Evolutionary conservation across 2,329 filamentous ascomycete species (phyloP).

Genomic region (Alternaria novae-zelandiae): DNA sequence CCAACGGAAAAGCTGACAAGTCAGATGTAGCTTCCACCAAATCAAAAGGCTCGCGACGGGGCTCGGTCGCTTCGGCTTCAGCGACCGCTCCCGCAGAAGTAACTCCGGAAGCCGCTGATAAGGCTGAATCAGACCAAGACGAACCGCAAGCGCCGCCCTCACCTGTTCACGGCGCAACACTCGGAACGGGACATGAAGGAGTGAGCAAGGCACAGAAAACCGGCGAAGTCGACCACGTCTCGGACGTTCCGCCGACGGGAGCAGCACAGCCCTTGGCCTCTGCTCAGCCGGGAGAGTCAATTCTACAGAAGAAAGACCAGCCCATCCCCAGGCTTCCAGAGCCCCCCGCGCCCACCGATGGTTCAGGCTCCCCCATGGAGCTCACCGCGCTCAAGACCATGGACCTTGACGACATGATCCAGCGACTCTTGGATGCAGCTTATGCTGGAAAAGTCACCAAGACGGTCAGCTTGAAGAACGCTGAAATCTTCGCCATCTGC

Average conservation of each 20-base stretch:
- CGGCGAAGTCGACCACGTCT: slow-evolving; percentile 93
- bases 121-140: slow-evolving; percentile 39
- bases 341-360: slow-evolving; percentile 56
- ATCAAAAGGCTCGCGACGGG: slow-evolving; percentile 56
- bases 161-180: slow-evolving; percentile 77
- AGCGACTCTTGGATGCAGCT: slow-evolving; percentile 88
- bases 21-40: slow-evolving; percentile 77
- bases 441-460: slow-evolving; percentile 98
- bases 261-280: slow-evolving; percentile 59
- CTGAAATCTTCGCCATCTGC: slow-evolving; percentile 94
- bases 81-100: slow-evolving; percentile 50
- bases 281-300: slow-evolving; percentile 84
- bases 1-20: slow-evolving; percentile 66
- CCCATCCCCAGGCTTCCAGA: slow-evolving; percentile 68
- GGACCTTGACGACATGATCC: slow-evolving; percentile 97
- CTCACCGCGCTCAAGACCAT: slow-evolving; percentile 92
- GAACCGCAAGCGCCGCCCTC: slow-evolving; percentile 72
- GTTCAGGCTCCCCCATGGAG: slow-evolving; percentile 68
- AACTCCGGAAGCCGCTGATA: slow-evolving; percentile 40
- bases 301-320: slow-evolving; percentile 81
- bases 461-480: slow-evolving; percentile 95
- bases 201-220: slow-evolving; percentile 80
- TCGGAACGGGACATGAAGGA: slow-evolving; percentile 76
- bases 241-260: slow-evolving; percentile 82
- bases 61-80: slow-evolving; percentile 44